Conservation (phyloP, 2,329 filamentous ascomycete species). For the Cercospora janseana region DNA sequence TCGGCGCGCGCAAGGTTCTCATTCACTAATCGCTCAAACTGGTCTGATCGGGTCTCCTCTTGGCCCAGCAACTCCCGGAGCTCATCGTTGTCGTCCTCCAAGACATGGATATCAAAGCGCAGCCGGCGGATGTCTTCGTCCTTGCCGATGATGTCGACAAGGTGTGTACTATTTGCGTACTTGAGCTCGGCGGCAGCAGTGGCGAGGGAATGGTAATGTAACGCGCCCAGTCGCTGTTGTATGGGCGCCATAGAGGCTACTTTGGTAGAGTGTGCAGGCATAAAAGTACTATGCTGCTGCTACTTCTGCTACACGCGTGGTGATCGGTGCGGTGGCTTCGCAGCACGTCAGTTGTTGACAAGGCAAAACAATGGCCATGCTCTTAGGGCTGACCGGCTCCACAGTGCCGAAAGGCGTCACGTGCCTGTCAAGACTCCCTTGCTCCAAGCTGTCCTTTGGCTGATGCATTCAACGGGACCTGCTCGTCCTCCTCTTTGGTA, state of each 20-base stretch:
- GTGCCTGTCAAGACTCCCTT: slow-evolving; percentile 11
- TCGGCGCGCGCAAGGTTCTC: slow-evolving; percentile 49
- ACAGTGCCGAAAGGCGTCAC: not conserved
- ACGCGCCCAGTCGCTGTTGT: slow-evolving; percentile 21
- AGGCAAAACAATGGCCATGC: slow-evolving; percentile 5
- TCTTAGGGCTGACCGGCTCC: not conserved
- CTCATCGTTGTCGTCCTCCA: slow-evolving; percentile 70
- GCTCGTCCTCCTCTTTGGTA: not conserved
- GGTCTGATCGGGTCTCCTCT: slow-evolving; percentile 60
- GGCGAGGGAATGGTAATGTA: slow-evolving; percentile 53
- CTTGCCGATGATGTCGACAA: slow-evolving; percentile 66
- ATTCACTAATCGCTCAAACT: slow-evolving; percentile 52
- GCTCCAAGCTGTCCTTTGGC: slow-evolving; percentile 18
- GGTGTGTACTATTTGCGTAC: slow-evolving; percentile 64
- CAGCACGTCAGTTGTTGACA: not conserved
- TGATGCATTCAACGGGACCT: not conserved
- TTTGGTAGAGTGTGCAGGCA: slow-evolving; percentile 16
- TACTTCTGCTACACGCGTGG: too few species aligned
- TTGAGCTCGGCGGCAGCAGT: slow-evolving; percentile 63
- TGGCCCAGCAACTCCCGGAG: slow-evolving; percentile 63
- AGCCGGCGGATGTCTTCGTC: slow-evolving; percentile 72
- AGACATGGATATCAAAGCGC: slow-evolving; percentile 66
- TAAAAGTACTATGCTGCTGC: slow-evolving; percentile 15
- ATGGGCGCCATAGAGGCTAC: slow-evolving; percentile 27
- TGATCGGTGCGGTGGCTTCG: not conserved